Conservation (phyloP, 139 green algal genomes). For the Chlorella sorokiniana region DNA sequence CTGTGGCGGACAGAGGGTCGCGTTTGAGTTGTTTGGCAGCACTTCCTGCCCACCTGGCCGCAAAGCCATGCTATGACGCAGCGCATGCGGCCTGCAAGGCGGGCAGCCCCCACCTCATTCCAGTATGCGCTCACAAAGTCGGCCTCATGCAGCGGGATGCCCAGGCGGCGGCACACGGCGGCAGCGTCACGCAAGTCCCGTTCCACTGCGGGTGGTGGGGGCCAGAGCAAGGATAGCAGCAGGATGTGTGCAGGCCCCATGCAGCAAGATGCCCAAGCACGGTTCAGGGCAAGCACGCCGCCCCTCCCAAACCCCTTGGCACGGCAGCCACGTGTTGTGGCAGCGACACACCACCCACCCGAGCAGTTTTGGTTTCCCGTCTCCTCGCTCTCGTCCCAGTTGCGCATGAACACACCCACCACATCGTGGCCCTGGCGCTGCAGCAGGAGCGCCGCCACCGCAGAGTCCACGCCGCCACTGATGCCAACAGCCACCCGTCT, state of each 20-base stretch:
- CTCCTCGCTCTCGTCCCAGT: constrained; percentile 85
- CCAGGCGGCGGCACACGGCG: constrained; percentile 55
- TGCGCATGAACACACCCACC: constrained; percentile 80
- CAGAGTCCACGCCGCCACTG: constrained; percentile 84
- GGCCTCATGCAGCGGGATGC: constrained; percentile 69
- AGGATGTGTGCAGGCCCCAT: neutral
- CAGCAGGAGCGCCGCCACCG: constrained; percentile 71
- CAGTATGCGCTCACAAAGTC: constrained; percentile 82
- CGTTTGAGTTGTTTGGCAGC: neutral
- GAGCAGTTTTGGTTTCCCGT: constrained; percentile 60
- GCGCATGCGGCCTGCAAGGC: neutral
- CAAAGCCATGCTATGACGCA: neutral
- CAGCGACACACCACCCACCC: neutral
- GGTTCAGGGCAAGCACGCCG: too few relatives aligned
- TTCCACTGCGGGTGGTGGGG: constrained; percentile 31
- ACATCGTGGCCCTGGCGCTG: constrained; percentile 58
- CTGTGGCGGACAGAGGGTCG: neutral
- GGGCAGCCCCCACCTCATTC: constrained; percentile 27
- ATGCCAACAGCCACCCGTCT: constrained; percentile 68
- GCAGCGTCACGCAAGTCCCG: constrained; percentile 40
- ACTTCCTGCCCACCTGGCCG: neutral
- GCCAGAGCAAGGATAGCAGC: too few relatives aligned
- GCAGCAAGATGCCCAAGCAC: too few relatives aligned
- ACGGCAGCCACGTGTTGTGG: too few relatives aligned
- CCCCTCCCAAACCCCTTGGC: too few relatives aligned